Conservation (phyloP, 768 basidiomycete genomes). For the Lactifluus piperatus region DNA sequence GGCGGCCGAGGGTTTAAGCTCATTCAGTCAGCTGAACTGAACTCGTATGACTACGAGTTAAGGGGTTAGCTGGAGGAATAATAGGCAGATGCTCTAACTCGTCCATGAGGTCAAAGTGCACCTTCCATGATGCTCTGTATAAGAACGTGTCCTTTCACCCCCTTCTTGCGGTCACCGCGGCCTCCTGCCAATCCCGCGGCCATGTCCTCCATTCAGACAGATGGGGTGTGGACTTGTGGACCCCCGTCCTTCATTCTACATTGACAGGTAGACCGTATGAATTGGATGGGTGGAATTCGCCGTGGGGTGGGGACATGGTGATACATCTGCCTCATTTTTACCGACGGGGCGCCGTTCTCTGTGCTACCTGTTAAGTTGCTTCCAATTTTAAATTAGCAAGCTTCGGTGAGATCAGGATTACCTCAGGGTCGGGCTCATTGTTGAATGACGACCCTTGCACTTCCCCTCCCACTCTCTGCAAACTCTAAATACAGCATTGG, state of each 20-base stretch:
- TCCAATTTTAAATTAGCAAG: slow-evolving; percentile 4
- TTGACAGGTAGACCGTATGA: background rate
- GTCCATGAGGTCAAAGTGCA: slow-evolving; percentile 1
- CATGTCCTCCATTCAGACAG: background rate
- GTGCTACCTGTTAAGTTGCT: slow-evolving; percentile 3
- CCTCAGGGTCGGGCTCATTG: background rate
- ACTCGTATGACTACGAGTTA: background rate
- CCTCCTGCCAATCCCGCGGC: background rate
- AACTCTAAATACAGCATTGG: no score
- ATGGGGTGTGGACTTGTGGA: background rate
- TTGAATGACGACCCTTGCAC: background rate
- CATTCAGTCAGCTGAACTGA: background rate
- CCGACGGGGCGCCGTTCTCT: background rate
- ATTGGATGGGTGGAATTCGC: background rate
- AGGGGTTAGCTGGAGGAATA: background rate
- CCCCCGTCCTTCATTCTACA: background rate
- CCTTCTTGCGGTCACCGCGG: background rate
- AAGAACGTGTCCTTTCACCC: background rate
- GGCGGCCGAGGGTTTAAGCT: background rate
- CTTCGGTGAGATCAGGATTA: background rate
- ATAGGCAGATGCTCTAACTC: background rate
- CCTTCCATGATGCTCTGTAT: background rate
- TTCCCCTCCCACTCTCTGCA: background rate
- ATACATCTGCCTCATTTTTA: background rate
- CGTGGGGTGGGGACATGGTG: background rate